These are phyloP conservation scores for Fabrea salina DNA, from an alignment of 169 alveolate species.

Conservation along the genomic window DNA sequence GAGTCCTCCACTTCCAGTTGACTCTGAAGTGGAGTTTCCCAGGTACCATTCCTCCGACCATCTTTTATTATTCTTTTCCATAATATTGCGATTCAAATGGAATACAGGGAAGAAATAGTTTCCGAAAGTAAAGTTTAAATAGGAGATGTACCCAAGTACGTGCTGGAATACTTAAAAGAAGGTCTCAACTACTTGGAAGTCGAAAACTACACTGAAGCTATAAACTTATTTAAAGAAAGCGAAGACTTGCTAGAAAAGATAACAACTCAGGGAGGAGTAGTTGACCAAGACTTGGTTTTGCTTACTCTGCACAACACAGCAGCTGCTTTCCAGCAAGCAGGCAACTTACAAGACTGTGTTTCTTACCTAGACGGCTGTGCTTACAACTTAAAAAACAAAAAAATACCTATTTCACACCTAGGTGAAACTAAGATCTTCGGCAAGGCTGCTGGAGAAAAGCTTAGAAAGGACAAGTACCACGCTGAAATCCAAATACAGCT, in stretches of 20 bases:
- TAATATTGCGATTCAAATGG: too few species aligned
- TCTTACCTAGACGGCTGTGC: slow-evolving; percentile 32
- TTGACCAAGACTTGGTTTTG: slow-evolving; percentile 14
- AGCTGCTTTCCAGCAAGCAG: slow-evolving; percentile 3
- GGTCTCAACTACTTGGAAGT: background rate
- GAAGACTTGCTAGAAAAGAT: slow-evolving; percentile 28
- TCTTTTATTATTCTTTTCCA: too few species aligned
- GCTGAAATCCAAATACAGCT: slow-evolving; percentile 58
- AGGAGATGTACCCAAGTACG: slow-evolving; percentile 12
- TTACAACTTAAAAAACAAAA: slow-evolving; percentile 2
- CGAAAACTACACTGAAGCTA: background rate
- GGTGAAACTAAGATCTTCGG: background rate
- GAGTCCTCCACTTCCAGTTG: slow-evolving; percentile 28
- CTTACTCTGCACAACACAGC: slow-evolving; percentile 29
- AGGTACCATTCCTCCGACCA: slow-evolving; percentile 35
- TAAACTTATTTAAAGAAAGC: background rate
- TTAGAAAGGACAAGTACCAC: slow-evolving; percentile 40
- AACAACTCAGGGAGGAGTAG: slow-evolving; percentile 23
- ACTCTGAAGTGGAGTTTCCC: slow-evolving; percentile 32
- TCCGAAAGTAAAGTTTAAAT: slow-evolving; percentile 23
- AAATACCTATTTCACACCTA: background rate
- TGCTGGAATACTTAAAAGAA: background rate
- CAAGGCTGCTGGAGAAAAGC: background rate
- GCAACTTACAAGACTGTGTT: background rate
- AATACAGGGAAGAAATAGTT: slow-evolving; percentile 11